Conservation (phyloP, 2,329 filamentous ascomycete species). For the Aspergillus sp. region DNA sequence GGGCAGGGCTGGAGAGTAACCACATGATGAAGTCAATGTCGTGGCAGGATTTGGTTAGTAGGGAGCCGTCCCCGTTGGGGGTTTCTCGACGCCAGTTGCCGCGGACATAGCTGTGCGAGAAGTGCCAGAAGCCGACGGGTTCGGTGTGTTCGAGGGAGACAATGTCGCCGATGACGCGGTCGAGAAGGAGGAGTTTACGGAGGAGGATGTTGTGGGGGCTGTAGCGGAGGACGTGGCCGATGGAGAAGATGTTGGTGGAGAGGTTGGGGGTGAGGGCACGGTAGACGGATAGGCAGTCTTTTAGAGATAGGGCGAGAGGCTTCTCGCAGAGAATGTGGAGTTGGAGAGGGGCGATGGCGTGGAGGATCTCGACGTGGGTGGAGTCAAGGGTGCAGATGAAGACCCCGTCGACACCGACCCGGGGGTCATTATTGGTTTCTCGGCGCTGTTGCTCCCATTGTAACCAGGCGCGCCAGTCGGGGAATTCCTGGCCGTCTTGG, state of each 20-base stretch:
- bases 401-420: conserved; percentile 62
- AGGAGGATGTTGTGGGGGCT: conserved; percentile 89
- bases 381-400: conserved; percentile 82
- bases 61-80: conserved; percentile 68
- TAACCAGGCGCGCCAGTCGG: conserved; percentile 74
- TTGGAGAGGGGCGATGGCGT: conserved; percentile 66
- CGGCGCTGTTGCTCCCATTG: conserved; percentile 68
- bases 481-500: conserved; percentile 67
- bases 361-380: conserved; percentile 79
- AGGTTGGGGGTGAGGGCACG: conserved; percentile 36
- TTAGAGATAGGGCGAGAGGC: conserved; percentile 76
- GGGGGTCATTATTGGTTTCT: conserved; percentile 20
- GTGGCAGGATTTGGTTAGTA: conserved; percentile 94
- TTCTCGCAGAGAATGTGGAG: conserved; percentile 96
- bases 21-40: conserved; percentile 93
- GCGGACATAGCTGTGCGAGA: conserved; percentile 82
- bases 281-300: conserved; percentile 75
- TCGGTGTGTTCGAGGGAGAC: conserved; percentile 88
- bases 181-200: conserved; percentile 72
- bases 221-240: conserved; percentile 92
- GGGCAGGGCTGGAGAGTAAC: conserved; percentile 75
- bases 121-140: conserved; percentile 96
- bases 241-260: conserved; percentile 68
- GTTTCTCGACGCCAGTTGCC: conserved; percentile 91
- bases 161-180: conserved; percentile 78